These are phyloP conservation scores for Aspergillus sp. DNA, from an alignment of 2,329 filamentous ascomycete species.

Conservation along the genomic window DNA sequence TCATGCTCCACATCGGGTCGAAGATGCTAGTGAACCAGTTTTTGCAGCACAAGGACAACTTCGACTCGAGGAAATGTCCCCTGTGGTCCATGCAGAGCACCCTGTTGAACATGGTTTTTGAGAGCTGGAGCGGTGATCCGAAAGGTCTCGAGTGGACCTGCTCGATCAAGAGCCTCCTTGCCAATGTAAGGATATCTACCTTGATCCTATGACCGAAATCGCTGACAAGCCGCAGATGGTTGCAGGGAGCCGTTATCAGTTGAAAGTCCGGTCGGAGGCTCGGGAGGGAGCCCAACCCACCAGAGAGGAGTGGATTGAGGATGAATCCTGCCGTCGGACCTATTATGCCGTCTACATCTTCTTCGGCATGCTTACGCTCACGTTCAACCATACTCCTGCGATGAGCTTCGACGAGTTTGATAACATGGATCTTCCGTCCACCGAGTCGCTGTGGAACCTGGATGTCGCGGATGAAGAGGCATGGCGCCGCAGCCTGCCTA, in stretches of 20 bases:
- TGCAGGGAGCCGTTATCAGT: slow-evolving; percentile 88
- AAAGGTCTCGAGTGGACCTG: slow-evolving; percentile 98
- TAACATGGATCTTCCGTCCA: slow-evolving; percentile 81
- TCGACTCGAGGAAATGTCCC: slow-evolving; percentile 93
- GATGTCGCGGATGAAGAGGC: slow-evolving; percentile 64
- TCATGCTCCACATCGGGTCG: slow-evolving; percentile 93
- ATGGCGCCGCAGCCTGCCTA: slow-evolving; percentile 72
- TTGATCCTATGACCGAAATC: background rate
- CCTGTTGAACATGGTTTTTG: slow-evolving; percentile 95
- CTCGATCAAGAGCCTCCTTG: slow-evolving; percentile 94
- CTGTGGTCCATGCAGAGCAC: slow-evolving; percentile 98
- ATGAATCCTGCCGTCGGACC: slow-evolving; percentile 90
- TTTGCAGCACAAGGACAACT: slow-evolving; percentile 95
- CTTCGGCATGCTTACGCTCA: slow-evolving; percentile 87
- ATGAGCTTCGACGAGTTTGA: slow-evolving; percentile 99
- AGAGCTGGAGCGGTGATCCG: slow-evolving; percentile 96
- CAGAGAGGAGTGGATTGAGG: slow-evolving; percentile 87
- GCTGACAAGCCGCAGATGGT: slow-evolving; percentile 58
- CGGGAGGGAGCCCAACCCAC: slow-evolving; percentile 66
- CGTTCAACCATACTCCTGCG: slow-evolving; percentile 94
- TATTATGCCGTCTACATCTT: slow-evolving; percentile 99
- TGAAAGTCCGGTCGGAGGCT: slow-evolving; percentile 85
- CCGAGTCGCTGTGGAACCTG: slow-evolving; percentile 88
- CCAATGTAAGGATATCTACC: slow-evolving; percentile 46
- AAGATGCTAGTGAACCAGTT: slow-evolving; percentile 97